Evolutionary conservation across 345 rosid species (phyloP), one percentile per base, ranked within the genome.

Genomic region (Gossypium longicalyx): DNA sequence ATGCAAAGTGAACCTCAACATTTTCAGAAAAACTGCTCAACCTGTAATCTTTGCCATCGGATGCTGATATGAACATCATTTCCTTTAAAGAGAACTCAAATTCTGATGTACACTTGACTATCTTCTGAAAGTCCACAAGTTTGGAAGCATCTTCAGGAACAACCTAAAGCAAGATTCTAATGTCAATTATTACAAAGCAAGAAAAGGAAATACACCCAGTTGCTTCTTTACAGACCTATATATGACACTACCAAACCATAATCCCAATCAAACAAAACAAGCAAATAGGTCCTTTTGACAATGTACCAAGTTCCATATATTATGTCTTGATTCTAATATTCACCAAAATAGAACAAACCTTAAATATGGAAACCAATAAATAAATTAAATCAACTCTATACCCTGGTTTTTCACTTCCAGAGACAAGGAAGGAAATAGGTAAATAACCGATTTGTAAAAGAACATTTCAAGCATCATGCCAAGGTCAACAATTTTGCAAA

Each of bases 1-100:
- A 84, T 72, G 98, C 99, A 89, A 95, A 95, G 87, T 95, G 97
- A 86, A 93, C 94, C 86, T 95, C 98, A 70, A 95, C 95, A 75
- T 91, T 90, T 85, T 88, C 90, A 45, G 94, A 89, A 81, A 86
- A 95, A 68, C 71, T 87, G 85, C 96, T 93, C 83, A 95, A 85
- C 80, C 87, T 91, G 63, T 84, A 83, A 64, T 93, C 97, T 59
- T 78, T 70, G 56, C 77, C 78, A 79, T 91, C 93, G 74, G 89
- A 85, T 29, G 87, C 78, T 15, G 98, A 85, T 82, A 95, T 82
- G 83, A 95, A 93, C 67, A 58, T 81, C 83, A 89, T 62, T 72
- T 88, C 91, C 80, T 86, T 91, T 25, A 95, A 82, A 71, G 87
- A 80, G 61, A 74, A 67, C 81, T 95, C 99, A 83, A 95, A 95